A percentile compares a stretch with the other conserved stretches of the same genome.
Conservation (phyloP, 768 basidiomycete species). For the Leccinum obscurum region DNA sequence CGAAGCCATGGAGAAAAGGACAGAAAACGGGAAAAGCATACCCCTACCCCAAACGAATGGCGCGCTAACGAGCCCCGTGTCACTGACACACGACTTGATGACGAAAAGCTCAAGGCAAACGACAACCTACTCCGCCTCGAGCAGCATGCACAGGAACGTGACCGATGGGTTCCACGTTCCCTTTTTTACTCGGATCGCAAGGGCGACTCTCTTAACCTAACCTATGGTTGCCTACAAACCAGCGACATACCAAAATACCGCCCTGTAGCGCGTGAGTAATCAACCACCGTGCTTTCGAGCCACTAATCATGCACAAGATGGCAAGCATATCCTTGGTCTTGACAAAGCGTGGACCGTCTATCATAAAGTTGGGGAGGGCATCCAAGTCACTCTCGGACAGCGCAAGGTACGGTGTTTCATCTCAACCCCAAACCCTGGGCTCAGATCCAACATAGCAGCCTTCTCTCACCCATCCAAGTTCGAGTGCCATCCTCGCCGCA, state of each 20-base stretch:
- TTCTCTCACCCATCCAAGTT: constrained; percentile 56
- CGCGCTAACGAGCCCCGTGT: constrained; percentile 16
- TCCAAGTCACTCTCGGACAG: constrained; percentile 53
- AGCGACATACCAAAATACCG: constrained; percentile 69
- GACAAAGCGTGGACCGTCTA: constrained; percentile 48
- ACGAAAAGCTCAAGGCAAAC: constrained; percentile 34
- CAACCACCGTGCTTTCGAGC: constrained; percentile 24
- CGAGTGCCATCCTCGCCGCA: constrained; percentile 53
- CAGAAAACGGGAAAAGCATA: constrained; percentile 35
- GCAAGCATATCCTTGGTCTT: constrained; percentile 63
- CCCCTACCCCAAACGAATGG: constrained; percentile 29
- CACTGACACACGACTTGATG: constrained; percentile 21
- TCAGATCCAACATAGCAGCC: constrained; percentile 37
- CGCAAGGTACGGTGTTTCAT: constrained; percentile 40
- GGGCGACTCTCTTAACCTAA: constrained; percentile 65
- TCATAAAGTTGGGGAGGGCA: constrained; percentile 56
- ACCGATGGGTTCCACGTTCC: constrained; percentile 30
- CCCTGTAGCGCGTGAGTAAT: constrained; percentile 53
- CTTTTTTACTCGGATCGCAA: constrained; percentile 64
- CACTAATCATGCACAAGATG: constrained; percentile 49
- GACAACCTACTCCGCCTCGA: constrained; percentile 35
- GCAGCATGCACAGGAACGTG: constrained; percentile 19
- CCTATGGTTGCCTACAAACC: constrained; percentile 63
- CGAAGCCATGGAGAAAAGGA: constrained; percentile 30
- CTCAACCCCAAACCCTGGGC: constrained; percentile 3